Evolutionary conservation across 2,329 filamentous ascomycete genomes (phyloP), one percentile per base, ranked within the genome.

Genomic region (Arthrobotrys pseudoclavata): DNA sequence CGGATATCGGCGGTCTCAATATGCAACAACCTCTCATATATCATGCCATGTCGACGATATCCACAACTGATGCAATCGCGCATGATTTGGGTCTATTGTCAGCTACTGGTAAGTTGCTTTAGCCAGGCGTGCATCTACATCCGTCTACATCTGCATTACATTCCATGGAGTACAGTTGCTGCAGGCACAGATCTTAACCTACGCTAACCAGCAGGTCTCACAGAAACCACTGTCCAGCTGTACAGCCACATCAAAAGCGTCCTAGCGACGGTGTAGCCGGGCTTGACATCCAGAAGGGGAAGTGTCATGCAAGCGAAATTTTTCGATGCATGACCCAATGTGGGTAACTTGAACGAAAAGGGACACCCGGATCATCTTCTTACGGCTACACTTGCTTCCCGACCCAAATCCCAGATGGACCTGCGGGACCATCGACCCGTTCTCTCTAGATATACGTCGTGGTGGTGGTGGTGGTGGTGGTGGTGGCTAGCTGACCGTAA

Each of bases 261-360:
- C 47, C 68, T 71, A 77, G 74, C 74, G 67, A 70, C 67, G 74
- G 74, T 77, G 74, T 68, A 71, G 60, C 74, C 74, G 74, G 74
- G 74, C 74, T 71, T 60, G 61, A 77, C 74, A 62, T 60, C 74
- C 67, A 60, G 57, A 77, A 77, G 13, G 29, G 74, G 74, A 71
- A 77, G 66, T 67, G 12, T 77, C 74, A 77, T 77, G 74, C 74
- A 77, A 77, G 74, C 74, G 74, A 77, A 70, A 77, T 71, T 69
- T 76, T 70, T 70, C 20, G 34, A 37, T 47, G 66, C 47, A 52
- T 45, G 37, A 40, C 50, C 63, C 34, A 62, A 64, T 34, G 67
- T 67, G 74, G 74, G 74, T 77, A 71, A 26, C 57, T 48, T 77
- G 74, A 63, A 77, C 74, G 74, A 77, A 77, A 77, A 71, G 37